Conservation (phyloP, 768 basidiomycete species). For the Lactifluus rugatus region DNA sequence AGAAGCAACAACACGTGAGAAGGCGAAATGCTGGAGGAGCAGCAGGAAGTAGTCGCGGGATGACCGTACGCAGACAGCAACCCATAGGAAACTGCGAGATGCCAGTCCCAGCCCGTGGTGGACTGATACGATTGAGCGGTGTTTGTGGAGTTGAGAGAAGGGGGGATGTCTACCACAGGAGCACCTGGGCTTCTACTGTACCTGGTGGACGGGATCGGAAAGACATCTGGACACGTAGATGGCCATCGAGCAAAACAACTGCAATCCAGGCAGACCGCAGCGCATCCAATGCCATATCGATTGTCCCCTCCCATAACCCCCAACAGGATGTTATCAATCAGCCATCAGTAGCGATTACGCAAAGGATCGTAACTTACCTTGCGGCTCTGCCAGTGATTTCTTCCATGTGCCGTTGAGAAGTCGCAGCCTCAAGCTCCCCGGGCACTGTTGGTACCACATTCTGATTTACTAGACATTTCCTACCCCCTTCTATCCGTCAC, state of each 20-base stretch:
- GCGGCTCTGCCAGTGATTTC: too few species aligned
- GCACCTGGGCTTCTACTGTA: background rate
- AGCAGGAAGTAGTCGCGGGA: constrained; percentile 37
- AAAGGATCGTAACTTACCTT: too few species aligned
- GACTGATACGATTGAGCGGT: constrained; percentile 26
- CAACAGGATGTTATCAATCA: background rate
- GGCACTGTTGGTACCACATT: constrained; percentile 45
- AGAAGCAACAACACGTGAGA: constrained; percentile 46
- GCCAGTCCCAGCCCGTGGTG: constrained; percentile 14
- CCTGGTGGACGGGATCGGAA: background rate
- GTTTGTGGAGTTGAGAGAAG: constrained; percentile 35
- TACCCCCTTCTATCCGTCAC: constrained; percentile 45
- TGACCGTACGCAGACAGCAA: constrained; percentile 33
- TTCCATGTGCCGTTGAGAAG: too few species aligned
- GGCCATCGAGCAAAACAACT: constrained; percentile 33
- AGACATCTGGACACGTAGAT: constrained; percentile 36
- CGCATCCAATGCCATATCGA: constrained; percentile 60
- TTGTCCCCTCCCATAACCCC: constrained; percentile 59
- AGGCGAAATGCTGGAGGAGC: constrained; percentile 51
- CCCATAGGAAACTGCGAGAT: constrained; percentile 34
- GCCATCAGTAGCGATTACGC: background rate
- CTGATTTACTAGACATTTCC: constrained; percentile 55
- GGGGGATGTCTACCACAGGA: constrained; percentile 42
- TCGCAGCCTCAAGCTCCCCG: too few species aligned
- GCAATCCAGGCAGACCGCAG: constrained; percentile 43